These are phyloP conservation scores for Pseudopithomyces maydicus DNA, from an alignment of 2,329 filamentous ascomycete species.

Conservation along the genomic window DNA sequence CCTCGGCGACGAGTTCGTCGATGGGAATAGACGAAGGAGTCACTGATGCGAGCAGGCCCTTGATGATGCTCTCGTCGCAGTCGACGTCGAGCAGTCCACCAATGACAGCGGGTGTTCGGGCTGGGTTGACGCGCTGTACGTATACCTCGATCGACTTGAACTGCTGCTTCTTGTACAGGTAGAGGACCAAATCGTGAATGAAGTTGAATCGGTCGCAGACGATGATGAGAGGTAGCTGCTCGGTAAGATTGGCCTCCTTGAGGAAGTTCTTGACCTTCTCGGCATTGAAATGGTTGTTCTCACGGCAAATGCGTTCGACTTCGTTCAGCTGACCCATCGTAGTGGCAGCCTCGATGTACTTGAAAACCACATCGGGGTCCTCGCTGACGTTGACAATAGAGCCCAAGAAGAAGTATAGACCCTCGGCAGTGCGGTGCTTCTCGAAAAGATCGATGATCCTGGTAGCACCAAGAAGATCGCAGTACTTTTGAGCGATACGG, in stretches of 20 bases:
- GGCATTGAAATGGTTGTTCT: conserved; percentile 71
- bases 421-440: conserved; percentile 96
- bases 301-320: conserved; percentile 95
- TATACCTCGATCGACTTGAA: conserved; percentile 99
- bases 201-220: conserved; percentile 99
- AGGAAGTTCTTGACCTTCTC: conserved; percentile 99
- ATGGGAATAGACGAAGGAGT: conserved; percentile 86
- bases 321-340: conserved; percentile 93
- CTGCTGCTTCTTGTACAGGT: conserved; percentile 98
- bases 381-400: conserved; percentile 97
- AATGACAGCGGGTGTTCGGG: conserved; percentile 87
- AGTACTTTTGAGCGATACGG: conserved; percentile 96
- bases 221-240: conserved; percentile 95
- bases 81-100: conserved; percentile 95
- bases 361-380: conserved; percentile 95
- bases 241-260: conserved; percentile 89
- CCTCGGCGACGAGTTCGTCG: conserved; percentile 89
- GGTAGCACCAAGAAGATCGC: conserved; percentile 86
- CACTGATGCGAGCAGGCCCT: conserved; percentile 83
- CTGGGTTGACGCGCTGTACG: conserved; percentile 94
- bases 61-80: conserved; percentile 96
- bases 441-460: conserved; percentile 92
- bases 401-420: conserved; percentile 96
- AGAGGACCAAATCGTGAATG: conserved; percentile 93
- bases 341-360: conserved; percentile 97